Percentiles rank a stretch among this genome's conserved stretches.
phyloP scores from a whole-genome alignment of 1,284 basidiomycete genomes.

The Pisolithus thermaeus region DNA sequence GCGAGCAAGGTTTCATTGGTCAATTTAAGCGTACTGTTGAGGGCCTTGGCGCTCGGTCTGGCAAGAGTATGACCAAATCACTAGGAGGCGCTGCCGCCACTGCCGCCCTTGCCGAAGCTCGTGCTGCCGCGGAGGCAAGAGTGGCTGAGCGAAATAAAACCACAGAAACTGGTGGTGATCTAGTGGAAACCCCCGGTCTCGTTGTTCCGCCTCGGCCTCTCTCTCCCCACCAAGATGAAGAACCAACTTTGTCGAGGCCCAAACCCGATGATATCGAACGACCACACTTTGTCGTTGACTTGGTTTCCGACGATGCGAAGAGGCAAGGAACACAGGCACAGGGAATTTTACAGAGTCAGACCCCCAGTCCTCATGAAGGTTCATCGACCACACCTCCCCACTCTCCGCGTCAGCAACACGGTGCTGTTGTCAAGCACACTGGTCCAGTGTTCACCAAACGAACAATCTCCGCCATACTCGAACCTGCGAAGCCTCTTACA shows the following conservation, averaged over 20 bases:
- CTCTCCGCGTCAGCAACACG: slow-evolving; percentile 36
- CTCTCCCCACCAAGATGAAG: slow-evolving; percentile 9
- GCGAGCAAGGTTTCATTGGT: slow-evolving; percentile 47
- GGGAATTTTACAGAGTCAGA: background rate
- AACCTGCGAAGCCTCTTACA: slow-evolving; percentile 31
- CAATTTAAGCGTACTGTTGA: slow-evolving; percentile 64
- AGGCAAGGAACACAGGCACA: background rate
- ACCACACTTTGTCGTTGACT: slow-evolving; percentile 24
- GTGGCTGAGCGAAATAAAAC: slow-evolving; percentile 57
- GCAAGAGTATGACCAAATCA: slow-evolving; percentile 61
- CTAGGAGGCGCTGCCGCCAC: slow-evolving; percentile 49
- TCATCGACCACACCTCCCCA: slow-evolving; percentile 55
- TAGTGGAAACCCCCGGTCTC: slow-evolving; percentile 11
- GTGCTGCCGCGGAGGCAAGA: slow-evolving; percentile 63
- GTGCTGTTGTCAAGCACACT: slow-evolving; percentile 31
- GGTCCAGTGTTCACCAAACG: slow-evolving; percentile 53
- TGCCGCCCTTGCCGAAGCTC: slow-evolving; percentile 61
- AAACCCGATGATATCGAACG: slow-evolving; percentile 3
- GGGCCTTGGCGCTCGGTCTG: slow-evolving; percentile 53
- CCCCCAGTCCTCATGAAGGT: slow-evolving; percentile 19
- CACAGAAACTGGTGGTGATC: slow-evolving; percentile 32
- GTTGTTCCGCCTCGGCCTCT: slow-evolving; percentile 2
- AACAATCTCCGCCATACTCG: slow-evolving; percentile 46
- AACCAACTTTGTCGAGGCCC: background rate
- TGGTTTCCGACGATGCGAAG: slow-evolving; percentile 8